A percentile compares a stretch with the other conserved stretches of the same genome.
phyloP scores from a whole-genome alignment of 495 filamentous ascomycete genomes.

The Neurospora terricola region DNA sequence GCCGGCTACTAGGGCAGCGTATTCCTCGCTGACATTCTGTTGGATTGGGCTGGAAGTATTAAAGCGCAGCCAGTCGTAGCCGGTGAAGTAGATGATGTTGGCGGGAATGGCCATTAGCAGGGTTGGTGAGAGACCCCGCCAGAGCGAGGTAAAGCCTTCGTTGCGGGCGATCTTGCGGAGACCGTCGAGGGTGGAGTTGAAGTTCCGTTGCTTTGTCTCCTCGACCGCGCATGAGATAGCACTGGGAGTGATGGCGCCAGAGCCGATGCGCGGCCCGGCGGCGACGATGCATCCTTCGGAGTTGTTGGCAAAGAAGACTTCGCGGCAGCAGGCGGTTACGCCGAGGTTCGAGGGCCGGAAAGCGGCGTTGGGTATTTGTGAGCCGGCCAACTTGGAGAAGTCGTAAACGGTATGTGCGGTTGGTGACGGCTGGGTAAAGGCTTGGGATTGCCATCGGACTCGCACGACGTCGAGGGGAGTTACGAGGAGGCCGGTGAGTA shows the following conservation, averaged over 20 bases:
- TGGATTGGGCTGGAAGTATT: slow-evolving; percentile 60
- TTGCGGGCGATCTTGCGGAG: slow-evolving; percentile 93
- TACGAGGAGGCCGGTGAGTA: slow-evolving; percentile 81
- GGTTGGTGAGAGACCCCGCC: slow-evolving; percentile 88
- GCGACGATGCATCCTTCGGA: slow-evolving; percentile 60
- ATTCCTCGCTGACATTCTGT: slow-evolving; percentile 49
- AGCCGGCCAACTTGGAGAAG: slow-evolving; percentile 31
- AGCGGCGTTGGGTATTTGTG: slow-evolving; percentile 33
- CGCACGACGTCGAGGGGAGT: slow-evolving; percentile 96
- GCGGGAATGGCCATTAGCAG: slow-evolving; percentile 87
- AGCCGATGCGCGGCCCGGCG: slow-evolving; percentile 31
- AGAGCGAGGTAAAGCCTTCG: slow-evolving; percentile 78
- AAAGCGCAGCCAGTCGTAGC: slow-evolving; percentile 88
- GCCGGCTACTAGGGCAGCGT: slow-evolving; percentile 73
- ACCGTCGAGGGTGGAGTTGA: slow-evolving; percentile 85
- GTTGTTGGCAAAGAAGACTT: slow-evolving; percentile 94
- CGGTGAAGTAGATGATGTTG: slow-evolving; percentile 97
- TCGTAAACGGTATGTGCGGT: slow-evolving; percentile 16
- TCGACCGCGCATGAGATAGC: slow-evolving; percentile 72
- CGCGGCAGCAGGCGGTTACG: slow-evolving; percentile 89
- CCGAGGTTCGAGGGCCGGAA: slow-evolving; percentile 72
- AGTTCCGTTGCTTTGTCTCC: slow-evolving; percentile 69
- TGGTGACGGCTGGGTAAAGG: slow-evolving; percentile 30
- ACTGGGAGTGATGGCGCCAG: slow-evolving; percentile 18
- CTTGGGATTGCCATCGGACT: slow-evolving; percentile 83